phyloP scores from a whole-genome alignment of 768 basidiomycete genomes.

The Lentinus brumalis region DNA sequence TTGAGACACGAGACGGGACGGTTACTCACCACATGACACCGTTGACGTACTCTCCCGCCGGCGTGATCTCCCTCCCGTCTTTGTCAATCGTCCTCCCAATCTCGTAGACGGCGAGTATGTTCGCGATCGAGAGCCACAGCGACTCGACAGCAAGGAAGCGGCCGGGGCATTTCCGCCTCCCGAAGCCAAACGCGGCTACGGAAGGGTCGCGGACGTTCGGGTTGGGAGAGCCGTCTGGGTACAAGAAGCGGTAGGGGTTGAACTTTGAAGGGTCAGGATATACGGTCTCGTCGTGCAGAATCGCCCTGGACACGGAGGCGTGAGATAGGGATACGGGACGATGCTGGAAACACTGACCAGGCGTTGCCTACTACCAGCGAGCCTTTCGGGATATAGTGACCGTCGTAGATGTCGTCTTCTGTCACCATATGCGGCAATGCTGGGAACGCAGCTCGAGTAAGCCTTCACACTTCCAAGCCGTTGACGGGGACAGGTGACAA shows the following conservation, averaged over 20 bases:
- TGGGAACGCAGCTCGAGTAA: neutral
- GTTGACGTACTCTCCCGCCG: slow-evolving; percentile 35
- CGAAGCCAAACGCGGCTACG: slow-evolving; percentile 19
- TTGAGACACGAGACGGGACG: neutral
- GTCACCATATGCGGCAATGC: neutral
- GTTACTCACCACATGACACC: slow-evolving; percentile 30
- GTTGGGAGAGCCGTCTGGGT: slow-evolving; percentile 1
- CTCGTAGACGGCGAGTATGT: slow-evolving; percentile 21
- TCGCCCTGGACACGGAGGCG: neutral
- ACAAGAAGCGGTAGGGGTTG: slow-evolving; percentile 13
- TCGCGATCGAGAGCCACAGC: slow-evolving; percentile 24
- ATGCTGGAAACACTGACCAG: slow-evolving; percentile 4
- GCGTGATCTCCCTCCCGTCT: slow-evolving; percentile 25
- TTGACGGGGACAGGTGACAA: slow-evolving; percentile 26
- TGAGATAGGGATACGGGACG: neutral
- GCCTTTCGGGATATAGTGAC: slow-evolving; percentile 12
- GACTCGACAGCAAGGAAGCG: slow-evolving; percentile 19
- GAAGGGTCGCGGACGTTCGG: slow-evolving; percentile 3
- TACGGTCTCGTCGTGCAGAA: neutral
- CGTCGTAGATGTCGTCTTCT: slow-evolving; percentile 14
- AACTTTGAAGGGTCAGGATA: slow-evolving; percentile 16
- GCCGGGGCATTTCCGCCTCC: slow-evolving; percentile 23
- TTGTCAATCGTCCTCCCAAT: slow-evolving; percentile 20
- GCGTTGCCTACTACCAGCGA: slow-evolving; percentile 13
- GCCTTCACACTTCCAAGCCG: neutral